Base-by-base conservation (phyloP, 1,284 basidiomycete species). In the Tilletia indica region DNA sequence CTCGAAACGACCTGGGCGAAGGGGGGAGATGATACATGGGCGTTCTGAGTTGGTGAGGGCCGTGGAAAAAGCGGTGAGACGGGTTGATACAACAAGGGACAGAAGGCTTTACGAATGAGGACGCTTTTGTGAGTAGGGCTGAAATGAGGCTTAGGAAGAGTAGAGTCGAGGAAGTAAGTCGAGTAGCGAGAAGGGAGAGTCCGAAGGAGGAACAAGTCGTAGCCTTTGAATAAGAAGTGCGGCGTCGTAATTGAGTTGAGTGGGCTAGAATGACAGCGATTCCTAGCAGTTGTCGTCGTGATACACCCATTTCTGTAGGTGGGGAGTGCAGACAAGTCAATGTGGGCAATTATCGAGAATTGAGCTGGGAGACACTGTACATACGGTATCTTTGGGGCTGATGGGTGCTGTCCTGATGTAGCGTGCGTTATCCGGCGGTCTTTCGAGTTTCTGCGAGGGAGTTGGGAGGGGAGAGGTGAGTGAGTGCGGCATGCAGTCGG, bases 351-450 rank as follows among this genome's bases (percentile, higher is more conserved):
- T 54, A 19, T 54, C 31, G 25, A 58, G 1, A 58, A 1, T 16
- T 1, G 2, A 4, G n/a, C 9, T 11, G 12, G n/a, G 51, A 9
- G 47, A 49, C 12, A 12, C 47, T 49, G 47, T n/a, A 61, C 58
- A 9, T 38, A 61, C 58, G 21, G 61, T 64, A 39, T 64, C 61
- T 34, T 64, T 64, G 5, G 61, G 61, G n/a, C 61, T 64, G 16
- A n/a, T 14, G 8, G 61, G 61, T 12, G 61, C 61, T n/a, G 34
- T 64, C 14, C 61, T 25, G 36, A 34, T 38, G 36, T 64, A 64
- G 19, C 61, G 31, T 16, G 61, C 80, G 70, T 83, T 82, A 68
- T 81, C 82, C 38, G 76, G 77, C 34, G 82, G 82, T 48, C 72
- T 67, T 68, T 82, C 76, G 21, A 80, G 76, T 70, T 78, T 76